A percentile compares a stretch with the other conserved stretches of the same genome.
phyloP scores from a whole-genome alignment of 1,139 yeast species.

The Arxiozyma heterogenica region DNA sequence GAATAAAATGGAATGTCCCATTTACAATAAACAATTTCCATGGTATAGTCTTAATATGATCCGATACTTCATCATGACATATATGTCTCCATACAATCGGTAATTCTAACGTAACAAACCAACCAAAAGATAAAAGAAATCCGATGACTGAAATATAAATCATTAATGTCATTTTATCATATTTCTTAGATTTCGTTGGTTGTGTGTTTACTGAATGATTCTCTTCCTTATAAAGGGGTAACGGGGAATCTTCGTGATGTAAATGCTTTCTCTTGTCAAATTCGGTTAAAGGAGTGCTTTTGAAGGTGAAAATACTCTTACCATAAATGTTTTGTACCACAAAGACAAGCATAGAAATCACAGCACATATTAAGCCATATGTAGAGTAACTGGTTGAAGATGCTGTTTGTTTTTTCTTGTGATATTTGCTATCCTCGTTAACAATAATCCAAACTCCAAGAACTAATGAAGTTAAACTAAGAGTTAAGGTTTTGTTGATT shows the following conservation, averaged over 20 bases:
- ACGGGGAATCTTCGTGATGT: constrained; percentile 15
- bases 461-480: constrained; percentile 46
- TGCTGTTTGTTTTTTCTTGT: constrained; percentile 1
- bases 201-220: constrained; percentile 1
- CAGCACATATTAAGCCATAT: constrained; percentile 67
- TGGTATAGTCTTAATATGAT: constrained; percentile 26
- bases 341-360: constrained; percentile 73
- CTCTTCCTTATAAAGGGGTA: constrained; percentile 10
- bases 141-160: constrained; percentile 81
- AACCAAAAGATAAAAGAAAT: constrained; percentile 66
- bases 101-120: constrained; percentile 66
- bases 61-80: constrained; percentile 9
- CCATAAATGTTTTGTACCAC: constrained; percentile 91
- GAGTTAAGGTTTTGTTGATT: constrained; percentile 67
- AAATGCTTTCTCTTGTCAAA: background rate
- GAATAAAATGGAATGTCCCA: constrained; percentile 79
- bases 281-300: constrained; percentile 15
- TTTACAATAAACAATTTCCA: constrained; percentile 36
- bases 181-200: constrained; percentile 19
- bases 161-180: constrained; percentile 81
- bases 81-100: constrained; percentile 23
- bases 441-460: constrained; percentile 33
- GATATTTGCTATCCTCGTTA: constrained; percentile 19
- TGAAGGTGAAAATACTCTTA: constrained; percentile 66
- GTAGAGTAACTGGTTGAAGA: constrained; percentile 36